Evolutionary conservation across 331 rosid species (phyloP).

Genomic region (Spiraea crenata): DNA sequence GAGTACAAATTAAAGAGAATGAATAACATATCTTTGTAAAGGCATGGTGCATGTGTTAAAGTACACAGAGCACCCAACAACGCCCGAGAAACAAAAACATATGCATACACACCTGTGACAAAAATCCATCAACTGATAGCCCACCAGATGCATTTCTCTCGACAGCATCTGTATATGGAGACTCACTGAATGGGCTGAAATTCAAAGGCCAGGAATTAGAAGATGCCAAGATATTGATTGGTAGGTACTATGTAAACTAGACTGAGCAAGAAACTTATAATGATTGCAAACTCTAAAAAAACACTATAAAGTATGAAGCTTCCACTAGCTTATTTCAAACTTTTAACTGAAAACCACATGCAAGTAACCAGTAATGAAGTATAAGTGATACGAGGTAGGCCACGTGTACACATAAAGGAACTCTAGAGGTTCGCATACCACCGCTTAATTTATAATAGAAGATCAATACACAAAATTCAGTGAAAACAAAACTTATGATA

Average conservation of each 20-base stretch:
- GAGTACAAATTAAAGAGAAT: not conserved
- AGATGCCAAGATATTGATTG: too few relatives aligned
- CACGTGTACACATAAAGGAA: not conserved
- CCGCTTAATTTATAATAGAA: not conserved
- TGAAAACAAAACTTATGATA: not conserved
- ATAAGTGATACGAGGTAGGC: too few relatives aligned
- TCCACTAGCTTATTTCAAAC: too few relatives aligned
- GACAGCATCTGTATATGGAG: slow-evolving; percentile 69
- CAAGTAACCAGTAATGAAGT: not conserved
- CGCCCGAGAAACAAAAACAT: slow-evolving; percentile 3
- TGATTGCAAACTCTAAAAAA: not conserved
- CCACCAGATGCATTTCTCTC: slow-evolving; percentile 85
- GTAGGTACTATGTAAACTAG: too few relatives aligned
- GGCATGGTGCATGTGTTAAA: not conserved
- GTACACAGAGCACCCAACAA: too few relatives aligned
- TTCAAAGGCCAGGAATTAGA: slow-evolving; percentile 10
- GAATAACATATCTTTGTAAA: not conserved
- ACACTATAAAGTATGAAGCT: slow-evolving; percentile 5
- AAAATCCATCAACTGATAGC: slow-evolving; percentile 73
- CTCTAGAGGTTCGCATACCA: not conserved
- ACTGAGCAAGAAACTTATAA: slow-evolving; percentile 8
- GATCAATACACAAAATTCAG: not conserved
- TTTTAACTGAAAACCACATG: not conserved
- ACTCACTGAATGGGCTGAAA: slow-evolving; percentile 76
- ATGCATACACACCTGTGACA: slow-evolving; percentile 55